A percentile compares a stretch with the other conserved stretches of the same genome.
phyloP scores from a whole-genome alignment of 2,329 filamentous ascomycete species.

The Neofusicoccum cordaticola region DNA sequence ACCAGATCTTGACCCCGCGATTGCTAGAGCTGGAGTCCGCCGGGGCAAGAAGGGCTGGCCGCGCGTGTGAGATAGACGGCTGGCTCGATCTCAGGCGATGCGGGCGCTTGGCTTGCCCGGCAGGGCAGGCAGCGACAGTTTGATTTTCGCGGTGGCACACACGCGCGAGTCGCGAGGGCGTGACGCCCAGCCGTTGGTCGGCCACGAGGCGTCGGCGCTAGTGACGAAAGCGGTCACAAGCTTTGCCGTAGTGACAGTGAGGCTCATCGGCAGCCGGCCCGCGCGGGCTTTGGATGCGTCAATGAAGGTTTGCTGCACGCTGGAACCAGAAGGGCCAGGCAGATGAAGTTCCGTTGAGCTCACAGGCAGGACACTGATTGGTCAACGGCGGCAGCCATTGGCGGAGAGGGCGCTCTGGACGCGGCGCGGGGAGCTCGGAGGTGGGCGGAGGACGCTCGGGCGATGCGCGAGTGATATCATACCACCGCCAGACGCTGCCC shows the following conservation, averaged over 20 bases:
- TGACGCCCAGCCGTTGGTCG: not conserved
- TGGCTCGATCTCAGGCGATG: not conserved
- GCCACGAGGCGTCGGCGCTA: not conserved
- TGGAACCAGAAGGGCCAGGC: not conserved
- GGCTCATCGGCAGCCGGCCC: conserved; percentile 8
- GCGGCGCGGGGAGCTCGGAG: not conserved
- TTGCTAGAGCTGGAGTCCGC: not conserved
- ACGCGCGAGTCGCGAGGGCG: not conserved
- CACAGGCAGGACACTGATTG: not conserved
- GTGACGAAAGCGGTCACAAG: not conserved
- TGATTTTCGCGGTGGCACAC: not conserved
- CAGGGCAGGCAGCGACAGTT: not conserved
- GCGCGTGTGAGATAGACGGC: not conserved
- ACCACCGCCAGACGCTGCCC: not conserved
- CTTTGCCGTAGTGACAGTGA: not conserved
- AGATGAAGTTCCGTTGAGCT: not conserved
- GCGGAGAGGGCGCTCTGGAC: not conserved
- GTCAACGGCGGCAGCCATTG: not conserved
- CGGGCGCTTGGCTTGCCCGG: not conserved
- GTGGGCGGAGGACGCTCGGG: conserved; percentile 10
- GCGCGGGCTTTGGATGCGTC: not conserved
- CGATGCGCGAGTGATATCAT: conserved; percentile 5
- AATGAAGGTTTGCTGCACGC: not conserved
- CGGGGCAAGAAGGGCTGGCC: not conserved
- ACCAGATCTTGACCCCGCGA: not conserved